Conservation (phyloP, 2,329 filamentous ascomycete genomes). For the Aspergillus eucalypticola region DNA sequence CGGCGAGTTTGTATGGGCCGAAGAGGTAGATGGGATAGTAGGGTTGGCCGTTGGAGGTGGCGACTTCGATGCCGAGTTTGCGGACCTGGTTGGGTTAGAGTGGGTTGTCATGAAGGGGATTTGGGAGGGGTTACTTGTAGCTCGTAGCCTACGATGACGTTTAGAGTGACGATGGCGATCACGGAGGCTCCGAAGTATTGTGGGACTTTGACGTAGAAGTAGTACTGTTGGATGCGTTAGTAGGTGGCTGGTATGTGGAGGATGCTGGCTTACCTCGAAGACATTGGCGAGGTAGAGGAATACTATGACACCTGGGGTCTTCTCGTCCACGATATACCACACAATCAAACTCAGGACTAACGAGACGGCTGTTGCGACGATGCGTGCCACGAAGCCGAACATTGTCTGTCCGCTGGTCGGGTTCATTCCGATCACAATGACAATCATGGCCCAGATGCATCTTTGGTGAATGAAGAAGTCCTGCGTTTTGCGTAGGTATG, state of each 20-base stretch:
- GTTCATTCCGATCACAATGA: conserved; percentile 69
- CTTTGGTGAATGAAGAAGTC: conserved; percentile 67
- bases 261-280: conserved; percentile 42
- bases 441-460: conserved; percentile 75
- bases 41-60: conserved; percentile 62
- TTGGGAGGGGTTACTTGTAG: conserved; percentile 51
- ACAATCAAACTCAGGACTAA: conserved; percentile 63
- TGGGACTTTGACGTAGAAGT: conserved; percentile 68
- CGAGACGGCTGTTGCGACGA: conserved; percentile 63
- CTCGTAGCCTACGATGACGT: conserved; percentile 71
- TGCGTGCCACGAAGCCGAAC: conserved; percentile 66
- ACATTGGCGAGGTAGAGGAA: conserved; percentile 68
- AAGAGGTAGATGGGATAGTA: conserved; percentile 71
- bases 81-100: conserved; percentile 44
- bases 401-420: conserved; percentile 67
- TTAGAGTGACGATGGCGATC: conserved; percentile 60
- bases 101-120: not conserved
- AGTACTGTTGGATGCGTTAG: conserved; percentile 46
- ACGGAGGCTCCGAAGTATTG: conserved; percentile 62
- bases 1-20: conserved; percentile 68
- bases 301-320: conserved; percentile 64
- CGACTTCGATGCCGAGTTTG: conserved; percentile 50
- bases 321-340: conserved; percentile 70
- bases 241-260: not conserved
- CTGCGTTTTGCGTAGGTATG: conserved; percentile 64